Percentiles rank a stretch among this genome's conserved stretches.
phyloP scores from a whole-genome alignment of 495 filamentous ascomycete species.

The Cetradonia linearis region DNA sequence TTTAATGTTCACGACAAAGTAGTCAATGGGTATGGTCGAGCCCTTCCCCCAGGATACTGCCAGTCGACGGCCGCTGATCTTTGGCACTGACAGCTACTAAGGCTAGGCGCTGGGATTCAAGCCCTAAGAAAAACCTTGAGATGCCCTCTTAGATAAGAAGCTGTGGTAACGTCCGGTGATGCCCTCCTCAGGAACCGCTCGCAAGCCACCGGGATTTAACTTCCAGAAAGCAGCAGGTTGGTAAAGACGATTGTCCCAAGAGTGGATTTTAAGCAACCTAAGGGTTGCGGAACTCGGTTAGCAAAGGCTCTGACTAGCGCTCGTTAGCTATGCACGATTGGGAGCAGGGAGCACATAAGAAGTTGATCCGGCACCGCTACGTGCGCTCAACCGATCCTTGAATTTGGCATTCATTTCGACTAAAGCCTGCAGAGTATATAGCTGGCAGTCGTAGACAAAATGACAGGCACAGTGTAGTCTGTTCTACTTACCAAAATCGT shows the following conservation, averaged over 20 bases:
- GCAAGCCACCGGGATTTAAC: not conserved
- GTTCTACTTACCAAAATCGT: not conserved
- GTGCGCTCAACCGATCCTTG: not conserved
- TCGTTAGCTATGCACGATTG: not conserved
- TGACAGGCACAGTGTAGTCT: not conserved
- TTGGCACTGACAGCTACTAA: too few species aligned
- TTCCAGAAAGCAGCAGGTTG: conserved; percentile 1
- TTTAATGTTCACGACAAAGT: not conserved
- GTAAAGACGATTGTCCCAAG: not conserved
- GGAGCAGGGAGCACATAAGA: not conserved
- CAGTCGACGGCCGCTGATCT: not conserved
- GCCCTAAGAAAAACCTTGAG: not conserved
- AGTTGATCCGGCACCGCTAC: not conserved
- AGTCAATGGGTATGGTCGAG: not conserved
- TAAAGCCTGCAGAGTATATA: not conserved
- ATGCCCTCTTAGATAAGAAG: not conserved
- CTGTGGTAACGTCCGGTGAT: not conserved
- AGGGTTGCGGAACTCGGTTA: not conserved
- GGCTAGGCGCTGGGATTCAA: not conserved
- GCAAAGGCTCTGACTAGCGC: not conserved
- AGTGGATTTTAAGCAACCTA: not conserved
- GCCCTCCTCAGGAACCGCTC: not conserved
- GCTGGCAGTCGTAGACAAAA: not conserved
- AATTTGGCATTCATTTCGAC: not conserved
- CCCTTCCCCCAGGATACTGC: not conserved